Base-by-base conservation (phyloP, 805 yeast genomes). In the Kluyveromyces siamensis region DNA sequence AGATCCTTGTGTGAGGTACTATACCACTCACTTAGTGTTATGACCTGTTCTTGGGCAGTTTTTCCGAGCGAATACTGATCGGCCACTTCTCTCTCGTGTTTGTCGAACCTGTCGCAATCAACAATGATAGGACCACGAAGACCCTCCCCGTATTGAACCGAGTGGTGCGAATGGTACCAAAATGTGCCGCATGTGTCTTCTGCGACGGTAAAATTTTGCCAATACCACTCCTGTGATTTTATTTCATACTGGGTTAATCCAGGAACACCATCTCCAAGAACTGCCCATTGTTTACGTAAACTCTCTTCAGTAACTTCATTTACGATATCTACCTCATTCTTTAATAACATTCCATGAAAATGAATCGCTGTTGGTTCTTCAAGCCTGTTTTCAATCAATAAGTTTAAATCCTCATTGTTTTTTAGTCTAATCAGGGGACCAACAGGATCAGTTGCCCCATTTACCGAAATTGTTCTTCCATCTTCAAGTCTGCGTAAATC, bases 161-260 rank as follows among this genome's bases (percentile, higher is more conserved):
- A 59, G 44, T 68, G 69, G 50, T 79, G 83, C 2, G 81, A 71
- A 55, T 79, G 83, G 57, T 76, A 79, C 83, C 83, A 79, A 48
- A 62, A 73, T 0, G 81, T 73, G 0, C 83, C 83, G 45, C 72
- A 67, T 35, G 71, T 72, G 47, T 60, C 62, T 35, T 48, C 46
- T 43, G 79, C 79, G 2, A 69, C 55, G 13, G 70, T 70, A 51
- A 77, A 75, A 37, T 63, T 59, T 52, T 79, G 75, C 55, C 80
- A 65, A 61, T 73, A 75, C 2, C 81, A 73, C 54, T 77, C 79
- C 25, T 81, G 83, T 11, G 83, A 80, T 38, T 79, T 73, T 52
- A 84, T 82, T 38, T 89, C 87, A 62, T 85, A 79, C 61, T 84
- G 90, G 13, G 87, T 80, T 18, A 84, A 47, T 6, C 53, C 53